Conservation (phyloP, 495 filamentous ascomycete genomes). For the Xylaria castorea region DNA sequence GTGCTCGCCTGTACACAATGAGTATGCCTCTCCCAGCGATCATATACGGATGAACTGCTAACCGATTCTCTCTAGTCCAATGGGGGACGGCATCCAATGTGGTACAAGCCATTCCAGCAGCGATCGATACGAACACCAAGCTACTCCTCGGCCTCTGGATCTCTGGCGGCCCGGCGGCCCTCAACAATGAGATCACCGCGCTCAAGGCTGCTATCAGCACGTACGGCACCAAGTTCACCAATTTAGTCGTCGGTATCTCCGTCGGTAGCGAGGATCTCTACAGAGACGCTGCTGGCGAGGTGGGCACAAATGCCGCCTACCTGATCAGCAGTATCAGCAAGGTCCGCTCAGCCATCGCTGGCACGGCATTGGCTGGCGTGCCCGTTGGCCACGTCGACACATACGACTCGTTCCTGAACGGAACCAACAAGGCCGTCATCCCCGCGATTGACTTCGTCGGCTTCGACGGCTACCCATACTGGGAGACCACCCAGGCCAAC, state of each 20-base stretch:
- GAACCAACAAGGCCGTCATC: conserved; percentile 70
- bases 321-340: conserved; percentile 67
- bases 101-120: conserved; percentile 71
- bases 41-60: conserved; percentile 6
- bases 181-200: conserved; percentile 70
- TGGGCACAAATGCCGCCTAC: conserved; percentile 61
- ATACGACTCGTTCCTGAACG: conserved; percentile 79
- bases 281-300: conserved; percentile 65
- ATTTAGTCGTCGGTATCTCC: conserved; percentile 76
- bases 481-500: conserved; percentile 70
- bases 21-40: conserved; percentile 36
- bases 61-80: conserved; percentile 34
- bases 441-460: conserved; percentile 71
- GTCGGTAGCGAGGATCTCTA: conserved; percentile 88
- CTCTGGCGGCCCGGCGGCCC: conserved; percentile 61
- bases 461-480: conserved; percentile 73
- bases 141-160: conserved; percentile 77
- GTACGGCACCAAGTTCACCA: conserved; percentile 66
- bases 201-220: conserved; percentile 64
- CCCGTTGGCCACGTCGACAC: conserved; percentile 85
- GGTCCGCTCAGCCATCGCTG: conserved; percentile 60
- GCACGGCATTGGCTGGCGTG: conserved; percentile 58
- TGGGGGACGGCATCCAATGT: conserved; percentile 62
- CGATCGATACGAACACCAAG: conserved; percentile 69
- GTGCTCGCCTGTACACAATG: conserved; percentile 58